These are phyloP conservation scores for Cunninghamia lanceolata DNA, from an alignment of 75 land plant genomes.

Conservation along the genomic window DNA sequence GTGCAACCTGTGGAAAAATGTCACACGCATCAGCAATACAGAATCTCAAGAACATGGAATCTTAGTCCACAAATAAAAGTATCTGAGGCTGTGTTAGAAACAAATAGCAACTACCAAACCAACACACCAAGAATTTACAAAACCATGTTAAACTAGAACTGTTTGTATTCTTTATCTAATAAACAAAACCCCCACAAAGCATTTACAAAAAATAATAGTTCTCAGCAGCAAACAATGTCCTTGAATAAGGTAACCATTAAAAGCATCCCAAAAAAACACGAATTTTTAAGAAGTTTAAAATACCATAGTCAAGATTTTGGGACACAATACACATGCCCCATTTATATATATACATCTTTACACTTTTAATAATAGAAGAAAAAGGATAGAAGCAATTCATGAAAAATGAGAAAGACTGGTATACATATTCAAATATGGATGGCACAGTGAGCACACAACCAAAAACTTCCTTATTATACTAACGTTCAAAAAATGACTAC, in stretches of 20 bases:
- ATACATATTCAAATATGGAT: neutral
- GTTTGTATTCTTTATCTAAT: neutral
- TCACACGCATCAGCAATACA: neutral
- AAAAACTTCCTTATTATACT: no score
- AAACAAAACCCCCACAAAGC: neutral
- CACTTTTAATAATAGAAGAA: neutral
- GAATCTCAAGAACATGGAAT: neutral
- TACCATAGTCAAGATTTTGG: neutral
- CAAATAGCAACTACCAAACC: neutral
- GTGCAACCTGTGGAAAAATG: slow-evolving; percentile 59
- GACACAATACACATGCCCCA: neutral
- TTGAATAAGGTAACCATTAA: neutral
- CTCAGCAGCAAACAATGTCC: neutral
- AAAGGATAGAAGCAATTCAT: neutral
- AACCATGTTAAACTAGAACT: neutral
- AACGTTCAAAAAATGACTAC: neutral
- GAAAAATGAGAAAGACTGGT: neutral
- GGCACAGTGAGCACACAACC: neutral
- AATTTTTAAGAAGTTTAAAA: neutral
- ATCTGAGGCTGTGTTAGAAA: neutral
- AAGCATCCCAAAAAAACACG: neutral
- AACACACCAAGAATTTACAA: neutral
- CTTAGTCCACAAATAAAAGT: neutral
- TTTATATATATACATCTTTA: no score
- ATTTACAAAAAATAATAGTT: neutral